These are phyloP conservation scores for Talaromyces verruculosus DNA, from an alignment of 2,329 filamentous ascomycete genomes.

Conservation along the genomic window DNA sequence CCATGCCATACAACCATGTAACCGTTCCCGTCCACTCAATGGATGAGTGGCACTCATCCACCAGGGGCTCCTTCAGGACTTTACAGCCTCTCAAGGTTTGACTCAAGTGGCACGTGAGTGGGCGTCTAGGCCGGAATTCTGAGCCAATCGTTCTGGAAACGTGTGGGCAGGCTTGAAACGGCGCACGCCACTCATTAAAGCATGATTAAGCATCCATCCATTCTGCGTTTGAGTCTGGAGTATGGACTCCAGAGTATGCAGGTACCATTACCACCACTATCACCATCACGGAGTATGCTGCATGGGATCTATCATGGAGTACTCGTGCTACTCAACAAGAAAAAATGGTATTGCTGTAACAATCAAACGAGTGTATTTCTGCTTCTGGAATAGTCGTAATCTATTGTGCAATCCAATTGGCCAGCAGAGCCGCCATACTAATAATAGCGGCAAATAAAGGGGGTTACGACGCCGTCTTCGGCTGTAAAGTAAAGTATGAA, in stretches of 20 bases:
- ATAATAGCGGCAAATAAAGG: constrained; percentile 5
- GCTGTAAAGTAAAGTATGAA: neutral
- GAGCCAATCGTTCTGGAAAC: neutral
- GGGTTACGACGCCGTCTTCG: neutral
- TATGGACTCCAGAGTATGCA: no score
- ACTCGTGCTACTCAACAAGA: neutral
- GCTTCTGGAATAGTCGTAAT: neutral
- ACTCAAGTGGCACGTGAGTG: neutral
- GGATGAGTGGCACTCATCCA: no score
- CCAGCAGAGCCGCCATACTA: neutral
- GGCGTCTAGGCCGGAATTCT: neutral
- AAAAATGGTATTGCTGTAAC: neutral
- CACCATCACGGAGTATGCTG: neutral
- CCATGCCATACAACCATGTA: neutral
- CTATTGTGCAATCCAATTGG: neutral
- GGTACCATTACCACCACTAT: no score
- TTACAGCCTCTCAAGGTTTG: no score
- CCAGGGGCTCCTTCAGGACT: neutral
- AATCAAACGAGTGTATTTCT: neutral
- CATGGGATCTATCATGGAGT: neutral
- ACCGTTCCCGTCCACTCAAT: neutral
- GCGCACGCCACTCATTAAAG: neutral
- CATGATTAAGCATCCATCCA: neutral
- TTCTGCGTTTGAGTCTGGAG: neutral
- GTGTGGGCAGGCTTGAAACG: neutral